Evolutionary conservation across 768 basidiomycete genomes (phyloP), one percentile per base, ranked within the genome.

Genomic region (Calocybe indica): DNA sequence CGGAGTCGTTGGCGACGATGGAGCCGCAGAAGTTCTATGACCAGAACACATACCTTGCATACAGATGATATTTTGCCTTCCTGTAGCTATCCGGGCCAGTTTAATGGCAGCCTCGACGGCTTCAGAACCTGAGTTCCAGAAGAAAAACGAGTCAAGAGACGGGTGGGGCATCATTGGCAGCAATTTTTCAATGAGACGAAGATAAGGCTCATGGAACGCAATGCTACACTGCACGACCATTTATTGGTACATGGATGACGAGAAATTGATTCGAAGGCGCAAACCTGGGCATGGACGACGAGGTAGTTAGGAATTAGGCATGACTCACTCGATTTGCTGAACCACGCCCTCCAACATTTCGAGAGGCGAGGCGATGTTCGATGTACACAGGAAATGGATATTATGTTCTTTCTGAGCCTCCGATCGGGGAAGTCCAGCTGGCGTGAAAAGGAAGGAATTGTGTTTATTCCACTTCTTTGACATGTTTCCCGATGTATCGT

Each of bases 121-220:
- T 65, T 98, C 95, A 0, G 91, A 85, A 2, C 95, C 95, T 2
- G 92, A 94, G 71, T 91, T 97, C 88, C 88, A 91, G 68, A 96
- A 91, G 78, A 93, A 96, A 76, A 97, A 97, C 22, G 90, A 90
- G 63, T 95, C 88, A 31, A 98, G 75, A 1, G 92, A 93, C 0
- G 83, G 76, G 66, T 94, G 70, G 2, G 94, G 94, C 92, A 98
- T 93, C 49, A 87, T 68, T 0, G 92, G 89, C 9, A 95, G 68
- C 6, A 97, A 76, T 46, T 78, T 78, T 63, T 95, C 79, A 58
- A 97, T 86, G 56, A 97, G 86, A 43, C 82, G 75, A 13, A 96
- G 76, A 66, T 95, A 92, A 0, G 92, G 90, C 53, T 77, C 80
- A 56, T 90, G 83, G 72, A 90, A 87, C 5, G 84, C 87, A 57